Conservation (phyloP, 495 filamentous ascomycete species). For the Entonaema liquescens region DNA sequence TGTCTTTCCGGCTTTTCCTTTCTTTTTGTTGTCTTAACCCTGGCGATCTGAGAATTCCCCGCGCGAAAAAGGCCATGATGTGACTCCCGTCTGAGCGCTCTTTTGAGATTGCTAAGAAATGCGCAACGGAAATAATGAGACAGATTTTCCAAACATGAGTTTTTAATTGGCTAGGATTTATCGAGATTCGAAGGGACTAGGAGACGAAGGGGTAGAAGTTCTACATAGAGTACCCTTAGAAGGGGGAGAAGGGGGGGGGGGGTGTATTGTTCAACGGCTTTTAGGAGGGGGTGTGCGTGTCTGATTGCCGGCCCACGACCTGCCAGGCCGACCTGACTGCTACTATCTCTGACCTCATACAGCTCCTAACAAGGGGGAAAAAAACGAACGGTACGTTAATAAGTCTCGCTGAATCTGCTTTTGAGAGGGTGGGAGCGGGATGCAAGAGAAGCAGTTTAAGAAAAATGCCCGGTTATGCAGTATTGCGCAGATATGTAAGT, state of each 20-base stretch:
- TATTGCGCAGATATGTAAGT: slow-evolving; percentile 37
- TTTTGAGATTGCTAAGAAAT: slow-evolving; percentile 44
- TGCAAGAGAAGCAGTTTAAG: slow-evolving; percentile 38
- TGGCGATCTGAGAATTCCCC: slow-evolving; percentile 44
- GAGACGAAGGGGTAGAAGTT: slow-evolving; percentile 33
- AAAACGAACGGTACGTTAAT: slow-evolving; percentile 32
- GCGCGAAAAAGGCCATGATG: slow-evolving; percentile 37
- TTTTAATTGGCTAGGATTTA: slow-evolving; percentile 44
- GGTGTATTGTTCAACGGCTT: slow-evolving; percentile 45
- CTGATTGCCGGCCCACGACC: slow-evolving; percentile 40
- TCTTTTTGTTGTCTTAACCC: slow-evolving; percentile 13
- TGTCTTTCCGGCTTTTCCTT: slow-evolving; percentile 11
- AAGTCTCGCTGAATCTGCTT: slow-evolving; percentile 1
- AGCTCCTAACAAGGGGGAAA: slow-evolving; percentile 34
- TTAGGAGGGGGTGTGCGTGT: slow-evolving; percentile 44
- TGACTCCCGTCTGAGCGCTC: slow-evolving; percentile 41
- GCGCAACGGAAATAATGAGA: slow-evolving; percentile 46
- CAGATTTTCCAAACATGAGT: slow-evolving; percentile 38
- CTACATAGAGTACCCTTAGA: slow-evolving; percentile 14
- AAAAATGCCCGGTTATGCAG: slow-evolving; percentile 42
- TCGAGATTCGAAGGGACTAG: slow-evolving; percentile 45
- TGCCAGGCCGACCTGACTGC: slow-evolving; percentile 28
- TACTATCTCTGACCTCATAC: slow-evolving; percentile 38
- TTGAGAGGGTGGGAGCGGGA: slow-evolving; percentile 33
- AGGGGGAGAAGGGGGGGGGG: slow-evolving; percentile 6